These are phyloP conservation scores for Boeremia exigua DNA, from an alignment of 2,329 filamentous ascomycete genomes.

Conservation along the genomic window DNA sequence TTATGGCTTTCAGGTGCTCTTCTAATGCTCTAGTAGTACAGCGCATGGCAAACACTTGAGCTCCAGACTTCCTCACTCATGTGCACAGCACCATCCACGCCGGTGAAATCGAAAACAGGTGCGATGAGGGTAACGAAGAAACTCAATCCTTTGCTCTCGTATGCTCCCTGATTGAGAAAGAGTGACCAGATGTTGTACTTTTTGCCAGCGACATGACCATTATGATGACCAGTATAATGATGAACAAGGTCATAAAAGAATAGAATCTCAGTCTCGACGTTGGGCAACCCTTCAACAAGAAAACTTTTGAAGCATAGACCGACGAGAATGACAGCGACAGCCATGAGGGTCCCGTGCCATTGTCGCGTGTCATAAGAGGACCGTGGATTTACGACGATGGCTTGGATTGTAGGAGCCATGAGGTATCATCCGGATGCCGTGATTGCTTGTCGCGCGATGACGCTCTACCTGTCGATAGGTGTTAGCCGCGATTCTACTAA, in stretches of 20 bases:
- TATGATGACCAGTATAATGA: slow-evolving; percentile 56
- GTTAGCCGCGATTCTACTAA: no score
- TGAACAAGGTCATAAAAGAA: slow-evolving; percentile 44
- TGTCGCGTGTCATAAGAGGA: neutral
- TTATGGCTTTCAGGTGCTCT: no score
- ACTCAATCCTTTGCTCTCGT: slow-evolving; percentile 50
- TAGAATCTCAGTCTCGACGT: neutral
- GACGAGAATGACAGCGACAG: slow-evolving; percentile 23
- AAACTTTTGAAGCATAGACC: slow-evolving; percentile 47
- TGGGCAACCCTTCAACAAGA: slow-evolving; percentile 48
- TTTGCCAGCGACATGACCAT: slow-evolving; percentile 51
- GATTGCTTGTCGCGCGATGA: slow-evolving; percentile 44
- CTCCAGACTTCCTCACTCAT: slow-evolving; percentile 17
- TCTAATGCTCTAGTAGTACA: no score
- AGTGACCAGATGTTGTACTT: slow-evolving; percentile 49
- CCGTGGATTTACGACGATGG: slow-evolving; percentile 39
- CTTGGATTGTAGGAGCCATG: slow-evolving; percentile 24
- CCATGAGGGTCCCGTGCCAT: neutral
- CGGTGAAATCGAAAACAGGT: slow-evolving; percentile 38
- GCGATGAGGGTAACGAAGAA: slow-evolving; percentile 45
- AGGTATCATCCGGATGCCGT: slow-evolving; percentile 27
- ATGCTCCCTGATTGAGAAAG: slow-evolving; percentile 56
- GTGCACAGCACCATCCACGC: slow-evolving; percentile 18
- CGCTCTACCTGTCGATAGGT: slow-evolving; percentile 39
- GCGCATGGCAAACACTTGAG: no score